phyloP scores from a whole-genome alignment of 495 filamentous ascomycete genomes.

The Penicillium nucicola region DNA sequence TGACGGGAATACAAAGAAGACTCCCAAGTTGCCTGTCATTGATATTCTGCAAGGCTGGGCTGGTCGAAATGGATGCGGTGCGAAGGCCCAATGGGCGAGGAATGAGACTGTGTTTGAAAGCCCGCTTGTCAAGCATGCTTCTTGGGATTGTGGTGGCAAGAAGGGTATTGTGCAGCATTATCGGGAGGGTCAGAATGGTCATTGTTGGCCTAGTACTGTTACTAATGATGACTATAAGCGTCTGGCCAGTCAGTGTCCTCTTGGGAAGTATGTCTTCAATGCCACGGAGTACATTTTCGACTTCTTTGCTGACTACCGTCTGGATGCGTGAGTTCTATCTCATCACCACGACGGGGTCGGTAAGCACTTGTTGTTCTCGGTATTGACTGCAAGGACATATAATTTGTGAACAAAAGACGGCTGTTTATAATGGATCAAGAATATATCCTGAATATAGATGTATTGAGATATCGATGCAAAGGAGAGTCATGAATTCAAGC shows the following conservation, averaged over 20 bases:
- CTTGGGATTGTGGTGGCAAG: constrained; percentile 34
- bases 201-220: constrained; percentile 44
- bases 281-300: constrained; percentile 25
- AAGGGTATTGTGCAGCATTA: constrained; percentile 44
- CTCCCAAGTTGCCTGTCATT: constrained; percentile 17
- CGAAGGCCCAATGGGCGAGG: constrained; percentile 9
- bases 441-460: no score
- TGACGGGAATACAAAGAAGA: constrained; percentile 12
- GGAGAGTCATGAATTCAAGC: no score
- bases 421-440: no score
- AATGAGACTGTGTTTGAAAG: constrained; percentile 18
- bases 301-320: constrained; percentile 12
- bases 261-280: constrained; percentile 21
- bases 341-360: neutral
- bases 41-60: constrained; percentile 41
- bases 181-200: constrained; percentile 41
- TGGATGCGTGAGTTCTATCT: neutral
- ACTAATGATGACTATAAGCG: constrained; percentile 31
- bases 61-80: constrained; percentile 24
- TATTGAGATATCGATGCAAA: no score
- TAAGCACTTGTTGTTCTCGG: no score
- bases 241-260: constrained; percentile 5
- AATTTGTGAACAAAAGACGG: no score
- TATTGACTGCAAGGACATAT: no score
- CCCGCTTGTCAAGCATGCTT: constrained; percentile 21